Base-by-base conservation (phyloP, 164 flowering plant species). In the Echeveria elegans region DNA sequence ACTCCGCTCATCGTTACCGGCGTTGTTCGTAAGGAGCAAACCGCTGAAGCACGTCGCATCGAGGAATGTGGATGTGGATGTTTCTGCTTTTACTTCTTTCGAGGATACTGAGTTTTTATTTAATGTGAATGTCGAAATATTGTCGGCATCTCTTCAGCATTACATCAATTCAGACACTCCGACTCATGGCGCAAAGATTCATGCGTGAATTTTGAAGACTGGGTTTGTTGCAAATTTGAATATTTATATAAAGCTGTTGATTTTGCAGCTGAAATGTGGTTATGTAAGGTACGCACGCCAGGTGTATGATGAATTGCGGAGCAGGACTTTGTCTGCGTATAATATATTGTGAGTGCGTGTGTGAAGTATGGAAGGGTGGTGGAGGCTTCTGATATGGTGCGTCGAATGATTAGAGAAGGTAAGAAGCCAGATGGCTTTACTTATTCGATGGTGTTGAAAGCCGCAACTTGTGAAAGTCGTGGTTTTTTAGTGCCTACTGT, bases 401-500 rank as follows among this genome's bases (percentile, higher is more conserved):
- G 77, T 11, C 58, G 71, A 60, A 69, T 89, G 68, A 36, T 72
- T 50, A 41, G 5, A 18, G 79, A 81, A 18, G 65, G 72, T 41
- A 82, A 82, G 73, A 81, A 66, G 74, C 89, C 88, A n/a, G 97
- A 94, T 71, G 88, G 85, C 68, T 90, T 71, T 70, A 86, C 98
- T 1, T 80, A 77, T 70, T 86, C 96, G 0, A 84, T 88, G 91
- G 72, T 89, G 63, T 75, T 94, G 68, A 94, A 89, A 77, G 82
- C 86, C 2, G 85, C 94, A 23, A 76, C 81, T 50, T 3, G 68
- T 34, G 72, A n/a, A 9, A 61, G 32, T 73, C 43, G 66, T 71
- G 73, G 64, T 47, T 52, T n/a, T 31, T 21, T 68, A 0, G 52
- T 65, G 61, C 70, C 68, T 0, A 26, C 71, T 40, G 68, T 58